Conservation (phyloP, 2,329 filamentous ascomycete species). For the Dactylellina sp. region DNA sequence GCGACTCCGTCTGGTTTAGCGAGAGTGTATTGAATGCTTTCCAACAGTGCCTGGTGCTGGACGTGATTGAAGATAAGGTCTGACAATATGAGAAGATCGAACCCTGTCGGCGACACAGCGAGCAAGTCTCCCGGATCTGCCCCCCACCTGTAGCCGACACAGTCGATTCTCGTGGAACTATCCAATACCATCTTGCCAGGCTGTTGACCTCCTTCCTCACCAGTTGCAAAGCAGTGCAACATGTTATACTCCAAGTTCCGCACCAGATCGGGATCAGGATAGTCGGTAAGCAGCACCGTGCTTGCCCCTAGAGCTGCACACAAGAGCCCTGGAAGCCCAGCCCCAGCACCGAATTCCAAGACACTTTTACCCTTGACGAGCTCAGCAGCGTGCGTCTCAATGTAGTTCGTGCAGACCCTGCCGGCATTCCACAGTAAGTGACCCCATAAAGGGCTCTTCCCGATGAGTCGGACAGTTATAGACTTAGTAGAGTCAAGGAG, state of each 20-base stretch:
- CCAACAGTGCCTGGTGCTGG: conserved; percentile 82
- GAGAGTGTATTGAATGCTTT: conserved; percentile 77
- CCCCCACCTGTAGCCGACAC: conserved; percentile 88
- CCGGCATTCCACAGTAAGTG: conserved; percentile 93
- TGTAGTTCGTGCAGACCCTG: conserved; percentile 79
- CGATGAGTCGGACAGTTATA: conserved; percentile 81
- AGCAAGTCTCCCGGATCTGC: conserved; percentile 71
- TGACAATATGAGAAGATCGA: conserved; percentile 86
- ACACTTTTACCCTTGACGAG: conserved; percentile 77
- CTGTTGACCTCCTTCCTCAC: background rate
- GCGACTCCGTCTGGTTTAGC: conserved; percentile 71
- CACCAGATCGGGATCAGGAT: conserved; percentile 78
- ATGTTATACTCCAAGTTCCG: conserved; percentile 83
- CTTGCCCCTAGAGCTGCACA: conserved; percentile 79
- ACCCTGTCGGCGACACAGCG: conserved; percentile 70
- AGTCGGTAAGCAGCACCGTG: conserved; percentile 60
- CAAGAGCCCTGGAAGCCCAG: conserved; percentile 83
- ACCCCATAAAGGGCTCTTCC: conserved; percentile 88
- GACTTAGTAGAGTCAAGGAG: conserved; percentile 71
- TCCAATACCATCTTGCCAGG: conserved; percentile 57
- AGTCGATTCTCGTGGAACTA: conserved; percentile 65
- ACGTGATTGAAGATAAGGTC: conserved; percentile 92
- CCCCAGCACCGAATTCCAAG: conserved; percentile 88
- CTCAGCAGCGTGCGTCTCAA: conserved; percentile 74
- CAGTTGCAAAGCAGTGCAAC: conserved; percentile 65